A percentile compares a stretch with the other conserved stretches of the same genome.
Evolutionary conservation across 805 yeast species (phyloP).

Genomic region (Cyberlindnera mississippiensis): DNA sequence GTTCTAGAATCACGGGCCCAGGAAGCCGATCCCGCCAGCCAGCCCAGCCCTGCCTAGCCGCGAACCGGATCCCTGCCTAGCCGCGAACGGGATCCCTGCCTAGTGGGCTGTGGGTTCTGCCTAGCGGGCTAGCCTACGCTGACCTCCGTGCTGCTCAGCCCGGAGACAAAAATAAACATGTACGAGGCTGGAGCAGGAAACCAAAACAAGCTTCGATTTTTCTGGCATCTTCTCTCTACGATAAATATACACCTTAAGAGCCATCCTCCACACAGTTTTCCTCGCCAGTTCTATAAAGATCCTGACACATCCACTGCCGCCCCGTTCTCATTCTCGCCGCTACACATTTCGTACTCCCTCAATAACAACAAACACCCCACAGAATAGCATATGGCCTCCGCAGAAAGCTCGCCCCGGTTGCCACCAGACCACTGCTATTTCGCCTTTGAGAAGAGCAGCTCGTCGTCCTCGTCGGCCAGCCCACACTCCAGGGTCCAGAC

Average conservation of each 20-base stretch:
- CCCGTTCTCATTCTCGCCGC: too few relatives aligned
- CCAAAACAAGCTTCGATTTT: neutral
- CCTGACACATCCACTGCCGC: too few relatives aligned
- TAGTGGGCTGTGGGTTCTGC: neutral
- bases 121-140: neutral
- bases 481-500: constrained; percentile 1
- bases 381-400: constrained; percentile 10
- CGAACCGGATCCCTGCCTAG: neutral
- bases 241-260: too few relatives aligned
- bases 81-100: neutral
- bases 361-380: neutral
- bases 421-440: constrained; percentile 9
- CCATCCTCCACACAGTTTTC: too few relatives aligned
- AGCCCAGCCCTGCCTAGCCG: too few relatives aligned
- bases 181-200: neutral
- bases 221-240: neutral
- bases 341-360: too few relatives aligned
- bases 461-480: neutral
- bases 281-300: too few relatives aligned
- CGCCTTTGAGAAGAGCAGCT: constrained; percentile 9
- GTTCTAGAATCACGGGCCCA: too few relatives aligned
- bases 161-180: constrained; percentile 1
- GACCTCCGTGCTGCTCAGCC: neutral
- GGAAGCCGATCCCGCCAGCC: too few relatives aligned
- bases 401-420: constrained; percentile 12